phyloP scores from a whole-genome alignment of 208 protist species.

The Trypanosoma congolense region DNA sequence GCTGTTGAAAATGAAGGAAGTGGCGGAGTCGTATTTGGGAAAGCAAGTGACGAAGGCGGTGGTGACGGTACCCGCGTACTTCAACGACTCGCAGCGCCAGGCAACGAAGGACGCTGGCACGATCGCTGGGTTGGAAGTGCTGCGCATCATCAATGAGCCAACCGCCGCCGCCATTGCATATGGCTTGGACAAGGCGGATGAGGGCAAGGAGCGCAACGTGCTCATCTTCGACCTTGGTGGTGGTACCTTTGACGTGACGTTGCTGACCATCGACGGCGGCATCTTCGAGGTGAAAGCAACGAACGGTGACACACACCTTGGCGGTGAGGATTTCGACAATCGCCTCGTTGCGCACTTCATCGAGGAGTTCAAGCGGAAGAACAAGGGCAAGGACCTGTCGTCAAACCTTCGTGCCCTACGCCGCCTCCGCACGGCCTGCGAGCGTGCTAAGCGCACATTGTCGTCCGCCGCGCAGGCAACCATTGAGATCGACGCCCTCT shows the following conservation, averaged over 20 bases:
- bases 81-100: conserved; percentile 96
- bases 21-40: conserved; percentile 94
- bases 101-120: conserved; percentile 97
- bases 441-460: conserved; percentile 97
- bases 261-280: conserved; percentile 97
- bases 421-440: conserved; percentile 81
- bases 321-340: conserved; percentile 90
- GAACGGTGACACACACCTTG: conserved; percentile 97
- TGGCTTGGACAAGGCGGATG: conserved; percentile 89
- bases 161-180: conserved; percentile 97
- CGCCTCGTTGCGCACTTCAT: conserved; percentile 96
- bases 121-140: conserved; percentile 95
- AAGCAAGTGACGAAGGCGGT: conserved; percentile 91
- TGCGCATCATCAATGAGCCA: conserved; percentile 98
- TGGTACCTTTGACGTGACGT: conserved; percentile 96
- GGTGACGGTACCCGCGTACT: conserved; percentile 97
- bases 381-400: conserved; percentile 69
- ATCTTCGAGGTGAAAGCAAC: conserved; percentile 98
- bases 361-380: conserved; percentile 93
- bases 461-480: conserved; percentile 87
- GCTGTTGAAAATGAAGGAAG: conserved; percentile 92
- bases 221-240: conserved; percentile 96
- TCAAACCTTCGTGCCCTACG: conserved; percentile 61
- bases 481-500: conserved; percentile 98
- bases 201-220: conserved; percentile 57